Evolutionary conservation across 2,329 filamentous ascomycete species (phyloP).

Genomic region (Ceratocystis huliohia): DNA sequence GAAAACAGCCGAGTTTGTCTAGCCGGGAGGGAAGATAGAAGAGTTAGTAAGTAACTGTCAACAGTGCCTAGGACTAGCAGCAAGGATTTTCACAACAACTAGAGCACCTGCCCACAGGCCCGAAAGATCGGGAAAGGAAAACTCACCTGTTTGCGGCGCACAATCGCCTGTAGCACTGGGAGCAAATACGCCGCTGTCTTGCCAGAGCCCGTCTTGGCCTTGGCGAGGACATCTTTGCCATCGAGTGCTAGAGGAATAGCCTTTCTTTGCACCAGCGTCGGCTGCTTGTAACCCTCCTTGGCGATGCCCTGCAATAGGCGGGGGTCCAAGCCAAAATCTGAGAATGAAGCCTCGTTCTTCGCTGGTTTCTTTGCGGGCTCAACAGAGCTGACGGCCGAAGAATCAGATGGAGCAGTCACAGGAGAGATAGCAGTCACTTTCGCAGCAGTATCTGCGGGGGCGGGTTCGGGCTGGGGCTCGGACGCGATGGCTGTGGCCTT

Average conservation of each 20-base stretch:
- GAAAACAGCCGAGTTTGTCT: constrained; percentile 37
- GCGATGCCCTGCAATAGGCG: constrained; percentile 76
- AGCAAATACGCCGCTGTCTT: constrained; percentile 96
- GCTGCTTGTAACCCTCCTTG: constrained; percentile 69
- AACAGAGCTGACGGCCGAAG: background rate
- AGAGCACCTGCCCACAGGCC: background rate
- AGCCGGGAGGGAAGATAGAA: constrained; percentile 13
- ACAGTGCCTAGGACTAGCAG: background rate
- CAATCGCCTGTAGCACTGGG: constrained; percentile 71
- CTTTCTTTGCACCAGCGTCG: constrained; percentile 77
- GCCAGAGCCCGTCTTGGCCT: constrained; percentile 87
- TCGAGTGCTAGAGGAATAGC: constrained; percentile 79
- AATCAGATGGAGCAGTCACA: constrained; percentile 4
- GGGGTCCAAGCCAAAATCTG: constrained; percentile 66
- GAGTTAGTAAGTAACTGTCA: background rate
- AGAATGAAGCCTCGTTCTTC: constrained; percentile 42
- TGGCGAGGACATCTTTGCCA: constrained; percentile 79
- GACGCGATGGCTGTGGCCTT: constrained; percentile 25
- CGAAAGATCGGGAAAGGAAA: background rate
- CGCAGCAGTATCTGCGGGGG: constrained; percentile 22
- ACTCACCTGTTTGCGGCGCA: constrained; percentile 60
- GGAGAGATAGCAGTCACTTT: constrained; percentile 23
- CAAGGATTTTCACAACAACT: background rate
- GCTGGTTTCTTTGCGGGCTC: background rate
- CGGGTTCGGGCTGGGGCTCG: background rate